These are phyloP conservation scores for Gaertneriomyces semiglobifer DNA, from an alignment of 192 early-diverging fungal species.

Conservation along the genomic window DNA sequence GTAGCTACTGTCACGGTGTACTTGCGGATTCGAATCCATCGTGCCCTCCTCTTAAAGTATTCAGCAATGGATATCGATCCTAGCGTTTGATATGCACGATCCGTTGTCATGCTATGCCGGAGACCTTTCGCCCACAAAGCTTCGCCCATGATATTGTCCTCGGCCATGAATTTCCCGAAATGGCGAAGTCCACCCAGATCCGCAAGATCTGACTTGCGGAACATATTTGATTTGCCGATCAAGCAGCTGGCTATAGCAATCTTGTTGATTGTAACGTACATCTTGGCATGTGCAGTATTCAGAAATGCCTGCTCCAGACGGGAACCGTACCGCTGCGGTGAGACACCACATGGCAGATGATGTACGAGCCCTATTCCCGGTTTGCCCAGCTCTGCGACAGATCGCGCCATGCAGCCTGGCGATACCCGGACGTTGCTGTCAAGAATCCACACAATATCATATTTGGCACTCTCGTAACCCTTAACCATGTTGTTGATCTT, in stretches of 20 bases:
- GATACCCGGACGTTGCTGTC: constrained; percentile 89
- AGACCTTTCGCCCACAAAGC: constrained; percentile 75
- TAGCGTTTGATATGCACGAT: constrained; percentile 81
- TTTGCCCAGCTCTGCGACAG: constrained; percentile 70
- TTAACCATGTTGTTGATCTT: constrained; percentile 73
- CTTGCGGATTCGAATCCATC: constrained; percentile 93
- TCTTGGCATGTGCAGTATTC: constrained; percentile 87
- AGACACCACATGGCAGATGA: constrained; percentile 80
- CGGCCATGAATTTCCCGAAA: constrained; percentile 90
- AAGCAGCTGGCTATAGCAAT: constrained; percentile 80
- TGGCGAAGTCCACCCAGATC: constrained; percentile 73
- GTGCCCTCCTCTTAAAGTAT: constrained; percentile 77
- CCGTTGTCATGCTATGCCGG: constrained; percentile 81
- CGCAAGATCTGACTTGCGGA: constrained; percentile 77
- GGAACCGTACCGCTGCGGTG: constrained; percentile 69
- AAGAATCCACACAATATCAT: constrained; percentile 92
- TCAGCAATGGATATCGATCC: constrained; percentile 71
- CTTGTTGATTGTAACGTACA: constrained; percentile 93
- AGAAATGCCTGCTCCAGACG: constrained; percentile 85
- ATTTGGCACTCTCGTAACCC: constrained; percentile 69
- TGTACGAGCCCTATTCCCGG: constrained; percentile 89
- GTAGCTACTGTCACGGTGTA: constrained; percentile 89
- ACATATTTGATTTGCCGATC: constrained; percentile 93
- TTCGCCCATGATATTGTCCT: constrained; percentile 92
- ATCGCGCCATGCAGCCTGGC: constrained; percentile 71